phyloP scores from a whole-genome alignment of 2,329 filamentous ascomycete genomes.

The Colletotrichum tofieldiae region DNA sequence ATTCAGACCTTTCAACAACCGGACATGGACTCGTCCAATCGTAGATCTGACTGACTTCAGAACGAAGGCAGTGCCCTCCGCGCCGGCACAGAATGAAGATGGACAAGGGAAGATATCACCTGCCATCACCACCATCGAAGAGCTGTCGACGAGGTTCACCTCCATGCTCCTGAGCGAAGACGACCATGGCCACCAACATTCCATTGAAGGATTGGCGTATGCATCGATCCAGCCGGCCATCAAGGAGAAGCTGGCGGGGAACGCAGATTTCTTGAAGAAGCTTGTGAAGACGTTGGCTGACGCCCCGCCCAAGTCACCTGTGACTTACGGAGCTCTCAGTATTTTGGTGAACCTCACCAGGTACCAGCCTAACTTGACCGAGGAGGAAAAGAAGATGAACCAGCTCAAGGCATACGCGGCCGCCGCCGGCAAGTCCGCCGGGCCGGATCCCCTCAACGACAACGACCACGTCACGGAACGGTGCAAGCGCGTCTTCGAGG shows the following conservation, averaged over 20 bases:
- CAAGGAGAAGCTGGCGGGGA: conserved; percentile 84
- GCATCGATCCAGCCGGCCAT: conserved; percentile 88
- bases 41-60: conserved; percentile 63
- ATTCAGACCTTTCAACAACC: conserved; percentile 45
- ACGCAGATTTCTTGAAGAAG: conserved; percentile 77
- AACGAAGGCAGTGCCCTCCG: conserved; percentile 69
- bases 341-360: conserved; percentile 88
- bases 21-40: conserved; percentile 42
- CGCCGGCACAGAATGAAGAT: conserved; percentile 56
- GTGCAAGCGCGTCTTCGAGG: conserved; percentile 84
- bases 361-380: conserved; percentile 83
- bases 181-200: conserved; percentile 74
- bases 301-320: conserved; percentile 75
- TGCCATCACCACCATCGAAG: conserved; percentile 75
- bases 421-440: conserved; percentile 77
- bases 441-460: conserved; percentile 79
- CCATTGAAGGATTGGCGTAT: conserved; percentile 93
- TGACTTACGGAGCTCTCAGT: conserved; percentile 88
- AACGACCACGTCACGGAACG: conserved; percentile 82
- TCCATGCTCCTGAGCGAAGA: conserved; percentile 76
- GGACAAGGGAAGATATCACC: conserved; percentile 64
- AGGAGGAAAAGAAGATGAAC: conserved; percentile 92
- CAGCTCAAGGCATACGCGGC: conserved; percentile 97
- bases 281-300: conserved; percentile 76
- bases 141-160: conserved; percentile 75